Evolutionary conservation across 352 stramenopile species (phyloP), one percentile per base, ranked within the genome.

Genomic region (Albugo candida): DNA sequence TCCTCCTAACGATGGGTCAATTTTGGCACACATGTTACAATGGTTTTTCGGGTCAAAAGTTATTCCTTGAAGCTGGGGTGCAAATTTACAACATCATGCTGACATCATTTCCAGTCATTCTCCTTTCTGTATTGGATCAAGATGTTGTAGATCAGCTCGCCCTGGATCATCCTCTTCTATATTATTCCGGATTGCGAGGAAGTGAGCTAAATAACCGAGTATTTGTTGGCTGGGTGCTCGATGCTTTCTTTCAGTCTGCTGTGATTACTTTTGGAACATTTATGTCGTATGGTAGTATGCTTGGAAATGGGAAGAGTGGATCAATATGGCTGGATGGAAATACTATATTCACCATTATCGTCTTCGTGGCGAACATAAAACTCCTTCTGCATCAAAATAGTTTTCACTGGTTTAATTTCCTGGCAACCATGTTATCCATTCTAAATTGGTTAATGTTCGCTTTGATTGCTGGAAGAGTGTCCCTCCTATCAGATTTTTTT

Each of bases 11-110:
- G 0, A 63, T 65, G 0, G 60, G 69, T 36, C 69, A 89, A 53
- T 89, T 77, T 48, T 84, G 67, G 69, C 84, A 79, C 57, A 79
- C 77, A 17, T 61, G 73, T 17, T 49, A 83, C 49, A 81, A 63
- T 39, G 77, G 70, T 1, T 85, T 85, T 39, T 87, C 74, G 1
- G 74, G 76, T 0, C 70, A 89, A 31, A 89, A 89, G 34, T 85
- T 91, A 47, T 91, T 81, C 53, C 52, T 91, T 0, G 77, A 87
- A 42, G 77, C 61, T 18, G 74, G 77, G 21, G 61, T 83, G 10
- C 74, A 87, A 48, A 47, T 87, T 13, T 91, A 87, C 59, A 91
- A 91, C 48, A 70, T 87, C 34, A 60, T 55, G 11, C 58, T 87
- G 2, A 91, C 77, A 13, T 63, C 74, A 11, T 53, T 83, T 31